Evolutionary conservation across 495 filamentous ascomycete species (phyloP), one percentile per base, ranked within the genome.

Genomic region (Talaromyces wortmannii): DNA sequence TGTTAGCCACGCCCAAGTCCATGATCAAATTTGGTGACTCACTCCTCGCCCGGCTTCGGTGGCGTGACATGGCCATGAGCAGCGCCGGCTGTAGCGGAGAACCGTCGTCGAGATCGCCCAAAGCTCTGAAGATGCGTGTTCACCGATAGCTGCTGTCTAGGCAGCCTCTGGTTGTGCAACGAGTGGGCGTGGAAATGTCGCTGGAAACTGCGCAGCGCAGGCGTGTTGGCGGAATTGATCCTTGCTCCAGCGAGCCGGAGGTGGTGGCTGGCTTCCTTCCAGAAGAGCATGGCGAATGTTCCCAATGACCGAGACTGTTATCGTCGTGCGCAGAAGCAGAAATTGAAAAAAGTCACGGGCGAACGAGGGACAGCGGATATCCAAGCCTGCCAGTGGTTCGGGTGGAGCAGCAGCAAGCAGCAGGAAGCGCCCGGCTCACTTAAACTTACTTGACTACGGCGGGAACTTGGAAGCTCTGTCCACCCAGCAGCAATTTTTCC

Each of bases 41-140:
- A 95, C 91, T 96, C 94, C 79, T 97, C 90, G n/a, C 94, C 94
- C 3, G 91, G 82, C 71, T 90, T 92, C 2, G 94, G 92, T 30
- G 89, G 81, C 46, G 81, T 82, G 60, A 95, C 73, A 62, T 97
- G 89, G 31, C 87, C 90, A 66, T 98, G 92, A 36, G 66, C 72
- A 15, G 68, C 67, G 29, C 72, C 67, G 47, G 82, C 64, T 1
- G 89, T 82, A 15, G 75, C 79, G 44, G 89, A 88, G 68, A 97
- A 91, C 54, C 65, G 65, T 56, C 87, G 80, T 53, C 68, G 75
- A 15, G 63, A 63, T 45, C 56, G 55, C 30, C 64, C 60, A 56
- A 64, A 61, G 46, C 59, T 56, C 48, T 64, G 61, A 53, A 61
- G 5, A 15, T 52, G 29, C 40, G 42, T n/a, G 31, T 45, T 23